Conservation (phyloP, 352 stramenopile species). For the Pythium brachiatum region DNA sequence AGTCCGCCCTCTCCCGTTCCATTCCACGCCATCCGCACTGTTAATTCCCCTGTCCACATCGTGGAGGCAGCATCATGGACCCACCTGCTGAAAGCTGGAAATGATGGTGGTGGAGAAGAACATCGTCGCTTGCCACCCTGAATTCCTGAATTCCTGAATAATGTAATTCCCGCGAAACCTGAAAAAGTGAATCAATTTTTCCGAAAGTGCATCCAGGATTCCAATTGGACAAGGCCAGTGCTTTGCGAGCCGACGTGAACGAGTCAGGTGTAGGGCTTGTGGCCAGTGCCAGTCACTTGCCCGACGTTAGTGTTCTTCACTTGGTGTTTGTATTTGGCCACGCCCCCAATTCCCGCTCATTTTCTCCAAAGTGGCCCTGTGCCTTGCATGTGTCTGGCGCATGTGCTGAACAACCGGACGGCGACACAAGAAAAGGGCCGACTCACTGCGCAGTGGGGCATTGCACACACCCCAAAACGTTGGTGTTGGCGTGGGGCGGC, state of each 20-base stretch:
- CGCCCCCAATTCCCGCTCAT: background rate
- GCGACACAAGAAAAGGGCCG: constrained; percentile 20
- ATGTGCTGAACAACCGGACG: constrained; percentile 16
- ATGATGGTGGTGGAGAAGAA: too few species aligned
- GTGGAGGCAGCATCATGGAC: too few species aligned
- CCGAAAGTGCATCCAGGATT: too few species aligned
- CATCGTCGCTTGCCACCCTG: too few species aligned
- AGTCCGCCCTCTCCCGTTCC: too few species aligned
- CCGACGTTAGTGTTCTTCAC: background rate
- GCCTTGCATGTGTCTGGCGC: constrained; percentile 9
- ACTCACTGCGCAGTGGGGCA: constrained; percentile 12
- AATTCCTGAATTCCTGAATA: background rate
- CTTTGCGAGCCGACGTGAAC: background rate
- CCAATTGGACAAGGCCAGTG: background rate
- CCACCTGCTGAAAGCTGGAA: too few species aligned
- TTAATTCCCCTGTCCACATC: too few species aligned
- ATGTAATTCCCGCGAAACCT: background rate
- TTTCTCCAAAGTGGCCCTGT: constrained; percentile 5
- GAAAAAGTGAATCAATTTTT: background rate
- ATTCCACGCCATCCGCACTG: too few species aligned
- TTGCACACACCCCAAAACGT: background rate
- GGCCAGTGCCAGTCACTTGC: background rate
- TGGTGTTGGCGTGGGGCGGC: background rate
- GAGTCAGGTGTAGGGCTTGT: constrained; percentile 1
- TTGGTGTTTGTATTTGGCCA: background rate